Evolutionary conservation across 441 rosid species (phyloP).

Genomic region (Populus hybrid): DNA sequence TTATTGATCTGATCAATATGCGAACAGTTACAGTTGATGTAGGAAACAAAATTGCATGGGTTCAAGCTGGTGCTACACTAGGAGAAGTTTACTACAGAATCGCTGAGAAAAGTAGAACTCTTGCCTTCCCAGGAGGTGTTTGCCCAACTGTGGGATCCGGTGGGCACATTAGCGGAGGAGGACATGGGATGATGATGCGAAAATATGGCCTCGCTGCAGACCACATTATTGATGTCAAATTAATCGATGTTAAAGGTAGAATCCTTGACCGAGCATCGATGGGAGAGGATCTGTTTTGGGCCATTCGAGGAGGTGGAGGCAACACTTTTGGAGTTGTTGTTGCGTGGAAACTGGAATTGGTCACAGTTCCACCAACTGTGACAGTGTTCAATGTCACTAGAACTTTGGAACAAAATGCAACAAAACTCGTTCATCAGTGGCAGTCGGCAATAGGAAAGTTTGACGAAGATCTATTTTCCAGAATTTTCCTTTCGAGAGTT

Average conservation of each 20-base stretch:
- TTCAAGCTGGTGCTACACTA: neutral
- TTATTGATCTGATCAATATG: slow-evolving; percentile 20
- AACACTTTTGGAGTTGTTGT: slow-evolving; percentile 48
- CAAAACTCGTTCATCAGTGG: slow-evolving; percentile 47
- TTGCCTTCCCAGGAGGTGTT: neutral
- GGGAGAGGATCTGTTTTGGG: slow-evolving; percentile 62
- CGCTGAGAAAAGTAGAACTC: neutral
- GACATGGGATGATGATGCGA: neutral
- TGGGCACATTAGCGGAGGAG: neutral
- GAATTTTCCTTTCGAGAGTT: neutral
- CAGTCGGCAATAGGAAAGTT: slow-evolving; percentile 40
- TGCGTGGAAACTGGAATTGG: slow-evolving; percentile 52
- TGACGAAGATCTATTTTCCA: slow-evolving; percentile 29
- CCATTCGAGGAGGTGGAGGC: slow-evolving; percentile 59
- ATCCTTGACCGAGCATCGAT: slow-evolving; percentile 35
- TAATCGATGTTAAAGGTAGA: slow-evolving; percentile 42
- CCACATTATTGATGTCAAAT: neutral
- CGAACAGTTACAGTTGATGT: neutral
- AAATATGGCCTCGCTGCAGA: neutral
- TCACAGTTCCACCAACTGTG: slow-evolving; percentile 44
- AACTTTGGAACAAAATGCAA: slow-evolving; percentile 34
- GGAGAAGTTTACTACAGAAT: neutral
- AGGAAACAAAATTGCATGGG: neutral
- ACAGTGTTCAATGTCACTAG: slow-evolving; percentile 40
- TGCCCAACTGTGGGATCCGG: neutral